Evolutionary conservation across 192 early-diverging fungal species (phyloP).

Genomic region (Gamsiella multidivaricata): DNA sequence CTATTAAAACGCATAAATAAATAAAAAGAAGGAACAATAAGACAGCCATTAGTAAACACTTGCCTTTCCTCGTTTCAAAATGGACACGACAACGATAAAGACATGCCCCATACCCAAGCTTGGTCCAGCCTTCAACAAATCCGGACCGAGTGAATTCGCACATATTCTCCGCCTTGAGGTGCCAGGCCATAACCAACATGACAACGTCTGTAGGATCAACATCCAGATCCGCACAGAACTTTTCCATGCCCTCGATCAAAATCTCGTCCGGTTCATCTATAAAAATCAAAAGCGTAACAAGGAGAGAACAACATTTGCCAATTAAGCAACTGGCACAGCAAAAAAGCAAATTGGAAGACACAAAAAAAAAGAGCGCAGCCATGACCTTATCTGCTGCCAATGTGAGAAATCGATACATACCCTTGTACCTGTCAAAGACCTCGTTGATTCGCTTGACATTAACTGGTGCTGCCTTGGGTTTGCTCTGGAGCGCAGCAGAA

Average conservation of each 20-base stretch:
- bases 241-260: constrained; percentile 76
- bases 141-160: constrained; percentile 76
- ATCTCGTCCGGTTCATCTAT: constrained; percentile 74
- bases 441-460: constrained; percentile 59
- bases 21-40: constrained; percentile 7
- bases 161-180: constrained; percentile 76
- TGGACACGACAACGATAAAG: background rate
- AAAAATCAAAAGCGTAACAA: constrained; percentile 20
- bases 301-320: background rate
- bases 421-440: constrained; percentile 82
- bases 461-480: constrained; percentile 12
- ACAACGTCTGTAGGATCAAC: constrained; percentile 81
- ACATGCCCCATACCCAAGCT: constrained; percentile 56
- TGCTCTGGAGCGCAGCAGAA: constrained; percentile 19
- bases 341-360: constrained; percentile 4
- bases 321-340: background rate
- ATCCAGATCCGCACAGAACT: constrained; percentile 73
- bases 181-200: constrained; percentile 75
- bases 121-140: constrained; percentile 81
- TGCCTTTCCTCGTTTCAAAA: background rate
- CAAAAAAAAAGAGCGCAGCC: background rate
- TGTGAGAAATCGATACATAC: constrained; percentile 51
- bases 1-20: constrained; percentile 22
- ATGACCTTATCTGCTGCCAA: too few relatives aligned
- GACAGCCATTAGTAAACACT: too few relatives aligned